Evolutionary conservation across 2,329 filamentous ascomycete species (phyloP), one percentile per base, ranked within the genome.

Genomic region (Aureobasidium mangrovei): DNA sequence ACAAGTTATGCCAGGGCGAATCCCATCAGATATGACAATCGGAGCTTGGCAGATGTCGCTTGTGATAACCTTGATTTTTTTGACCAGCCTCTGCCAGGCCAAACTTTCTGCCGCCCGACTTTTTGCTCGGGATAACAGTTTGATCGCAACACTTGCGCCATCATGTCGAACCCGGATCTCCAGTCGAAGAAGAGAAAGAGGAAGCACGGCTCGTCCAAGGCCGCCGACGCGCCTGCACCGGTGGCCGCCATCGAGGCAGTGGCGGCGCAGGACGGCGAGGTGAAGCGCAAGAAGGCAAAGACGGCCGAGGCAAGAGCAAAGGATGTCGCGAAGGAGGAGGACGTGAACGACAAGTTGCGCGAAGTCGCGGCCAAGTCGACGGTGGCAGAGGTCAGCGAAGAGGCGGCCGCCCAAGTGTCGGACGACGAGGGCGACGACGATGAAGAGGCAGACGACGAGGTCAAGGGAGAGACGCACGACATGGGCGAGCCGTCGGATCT

Each of bases 101-200:
- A 43, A 52, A 53, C 9, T 53, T 53, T 33, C 24, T 12, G 28
- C 41, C 32, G 10, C 31, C 38, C 40, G 41, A 43, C 33, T 39
- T 45, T 45, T 47, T 40, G 52, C 52, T 12, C 32, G 49, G 7
- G 32, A 35, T 35, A 35, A 26, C 31, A 31, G n/a, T 5, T 43
- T 24, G 7, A 26, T 29, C 40, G 7, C n/a, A 4, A 43, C 27
- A 7, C 18, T 28, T 27, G 10, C 4, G 42, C 40, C 60, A 66
- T 58, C 29, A 72, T 72, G 67, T 65, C 67, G 44, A 59, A 67
- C 56, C 60, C 64, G 53, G 70, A 72, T 53, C 63, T 70, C 43
- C 67, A 71, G 27, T 65, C 67, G 7, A 74, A 72, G 56, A 76
- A 76, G 65, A 70, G 73, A 51, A 76, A 76, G 68, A 65, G 74